Evolutionary conservation across 2,329 filamentous ascomycete genomes (phyloP).

Genomic region (Amauroascus niger): DNA sequence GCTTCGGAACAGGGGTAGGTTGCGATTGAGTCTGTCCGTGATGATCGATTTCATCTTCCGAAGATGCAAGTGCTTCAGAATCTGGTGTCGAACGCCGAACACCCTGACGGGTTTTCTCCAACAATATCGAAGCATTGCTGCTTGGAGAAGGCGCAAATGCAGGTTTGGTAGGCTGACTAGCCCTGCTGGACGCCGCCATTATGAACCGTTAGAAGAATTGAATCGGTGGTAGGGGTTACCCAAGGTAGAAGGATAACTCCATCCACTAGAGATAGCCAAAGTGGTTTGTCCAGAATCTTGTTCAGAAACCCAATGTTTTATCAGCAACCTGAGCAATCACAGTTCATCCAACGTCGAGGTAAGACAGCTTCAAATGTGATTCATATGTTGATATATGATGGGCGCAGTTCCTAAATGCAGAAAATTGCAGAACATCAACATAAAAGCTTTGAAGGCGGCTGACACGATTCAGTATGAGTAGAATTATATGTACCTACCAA

Average conservation of each 20-base stretch:
- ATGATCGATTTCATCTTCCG: slow-evolving; percentile 74
- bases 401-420: too few species aligned
- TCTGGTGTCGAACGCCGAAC: slow-evolving; percentile 80
- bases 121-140: slow-evolving; percentile 54
- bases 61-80: slow-evolving; percentile 85
- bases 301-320: too few species aligned
- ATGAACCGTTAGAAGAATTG: not conserved
- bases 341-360: slow-evolving; percentile 9
- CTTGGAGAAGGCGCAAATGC: slow-evolving; percentile 35
- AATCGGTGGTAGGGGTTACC: not conserved
- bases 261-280: not conserved
- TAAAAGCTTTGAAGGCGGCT: not conserved
- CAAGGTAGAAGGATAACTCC: not conserved
- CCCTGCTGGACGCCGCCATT: slow-evolving; percentile 13
- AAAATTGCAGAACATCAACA: not conserved
- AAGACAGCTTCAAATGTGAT: slow-evolving; percentile 10
- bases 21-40: slow-evolving; percentile 42
- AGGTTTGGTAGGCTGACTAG: slow-evolving; percentile 22
- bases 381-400: not conserved
- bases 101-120: slow-evolving; percentile 61
- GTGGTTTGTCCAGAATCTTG: not conserved
- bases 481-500: slow-evolving; percentile 5
- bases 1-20: slow-evolving; percentile 48
- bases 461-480: not conserved
- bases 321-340: not conserved